Evolutionary conservation across 1,284 basidiomycete genomes (phyloP).

Genomic region (Irpex lacteus): DNA sequence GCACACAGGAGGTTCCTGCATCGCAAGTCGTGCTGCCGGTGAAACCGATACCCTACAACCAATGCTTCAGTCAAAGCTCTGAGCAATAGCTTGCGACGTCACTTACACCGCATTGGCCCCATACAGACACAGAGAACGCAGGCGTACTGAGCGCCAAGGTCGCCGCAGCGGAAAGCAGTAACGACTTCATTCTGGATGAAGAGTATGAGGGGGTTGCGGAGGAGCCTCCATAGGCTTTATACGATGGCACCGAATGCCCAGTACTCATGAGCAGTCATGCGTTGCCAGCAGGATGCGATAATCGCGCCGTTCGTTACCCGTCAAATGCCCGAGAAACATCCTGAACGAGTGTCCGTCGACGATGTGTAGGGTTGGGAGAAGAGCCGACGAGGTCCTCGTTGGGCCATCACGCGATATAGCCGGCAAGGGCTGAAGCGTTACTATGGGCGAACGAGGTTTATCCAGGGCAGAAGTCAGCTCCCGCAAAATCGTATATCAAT

Average conservation of each 20-base stretch:
- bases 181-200: conserved; percentile 19
- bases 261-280: background rate
- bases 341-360: background rate
- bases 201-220: background rate
- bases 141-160: conserved; percentile 26
- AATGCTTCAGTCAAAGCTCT: background rate
- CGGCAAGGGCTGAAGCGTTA: background rate
- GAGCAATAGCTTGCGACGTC: background rate
- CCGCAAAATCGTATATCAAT: background rate
- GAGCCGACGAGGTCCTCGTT: background rate
- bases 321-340: conserved; percentile 6
- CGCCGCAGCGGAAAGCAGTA: conserved; percentile 23
- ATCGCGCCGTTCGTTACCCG: conserved; percentile 1
- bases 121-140: conserved; percentile 26
- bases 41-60: conserved; percentile 24
- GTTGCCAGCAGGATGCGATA: background rate
- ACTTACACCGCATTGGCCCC: conserved; percentile 32
- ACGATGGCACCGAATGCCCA: background rate
- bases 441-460: conserved; percentile 4
- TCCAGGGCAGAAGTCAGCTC: background rate
- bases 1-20: conserved; percentile 23
- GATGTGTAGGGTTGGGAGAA: background rate
- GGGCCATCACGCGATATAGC: background rate
- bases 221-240: background rate
- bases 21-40: conserved; percentile 29